Base-by-base conservation (phyloP, 371 early-diverging fungal species). In the Saksenaea vasiformis region DNA sequence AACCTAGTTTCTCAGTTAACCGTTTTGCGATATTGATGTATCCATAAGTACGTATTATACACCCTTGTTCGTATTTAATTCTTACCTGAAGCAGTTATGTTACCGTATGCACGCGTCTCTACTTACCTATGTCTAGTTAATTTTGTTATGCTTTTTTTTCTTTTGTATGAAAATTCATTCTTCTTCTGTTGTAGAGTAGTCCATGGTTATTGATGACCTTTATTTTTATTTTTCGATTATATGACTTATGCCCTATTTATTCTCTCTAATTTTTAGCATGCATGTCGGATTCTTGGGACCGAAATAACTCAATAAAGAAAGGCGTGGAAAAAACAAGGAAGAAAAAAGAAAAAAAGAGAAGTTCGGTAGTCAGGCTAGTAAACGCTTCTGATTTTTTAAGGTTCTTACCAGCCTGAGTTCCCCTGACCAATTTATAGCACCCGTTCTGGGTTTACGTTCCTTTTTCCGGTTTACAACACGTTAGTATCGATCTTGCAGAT, bases 381-480 rank as follows among this genome's bases (percentile, higher is more conserved):
- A 47, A 47, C 11, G 0, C 51, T 39, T 39, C 19, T 19, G 3
- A 19, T 47, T 47, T 47, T 47, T 47, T 19, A 47, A 22, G 51
- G n/a, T 47, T 47, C n/a, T 47, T 10, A 47, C 51, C 17, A 26
- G 51, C 51, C 51, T 47, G 51, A 47, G 51, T 47, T 47, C 51
- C 51, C 51, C 51, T 47, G 51, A 47, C 51, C 51, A 47, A 47
- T 47, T 47, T 47, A 47, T 47, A 22, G 51, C 51, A 47, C 51
- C 51, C 51, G 51, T 47, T 22, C 51, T 47, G 51, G 51, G 51
- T 22, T 47, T 7, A 10, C 24, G n/a, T n/a, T 47, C 22, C 22
- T 22, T 47, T 47, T 47, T 47, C 17, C 10, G 22, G 17, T 22
- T 10, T 11, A 47, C 17, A 47, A 11, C 51, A 47, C 51, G 11